These are phyloP conservation scores for Zasmidium cellare DNA, from an alignment of 2,329 filamentous ascomycete species.

Conservation along the genomic window DNA sequence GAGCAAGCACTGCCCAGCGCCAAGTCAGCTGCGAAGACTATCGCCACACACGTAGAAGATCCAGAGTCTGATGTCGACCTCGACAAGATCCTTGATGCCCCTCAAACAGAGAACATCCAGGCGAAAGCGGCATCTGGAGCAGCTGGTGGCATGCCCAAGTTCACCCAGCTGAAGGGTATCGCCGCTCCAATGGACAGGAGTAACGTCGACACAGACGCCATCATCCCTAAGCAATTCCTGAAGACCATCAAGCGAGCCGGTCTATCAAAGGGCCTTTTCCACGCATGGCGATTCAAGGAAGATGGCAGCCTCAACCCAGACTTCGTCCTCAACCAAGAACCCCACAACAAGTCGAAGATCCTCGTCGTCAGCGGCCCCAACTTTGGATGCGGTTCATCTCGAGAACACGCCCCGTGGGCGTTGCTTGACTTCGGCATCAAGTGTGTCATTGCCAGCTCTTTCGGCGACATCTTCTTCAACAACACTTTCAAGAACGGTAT, in stretches of 20 bases:
- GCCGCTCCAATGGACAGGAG: constrained; percentile 82
- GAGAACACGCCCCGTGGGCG: constrained; percentile 97
- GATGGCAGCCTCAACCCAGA: constrained; percentile 70
- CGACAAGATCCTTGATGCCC: constrained; percentile 63
- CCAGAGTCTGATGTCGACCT: constrained; percentile 62
- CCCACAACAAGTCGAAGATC: constrained; percentile 82
- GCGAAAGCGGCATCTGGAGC: constrained; percentile 48
- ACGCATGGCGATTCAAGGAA: constrained; percentile 74
- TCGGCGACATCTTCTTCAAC: constrained; percentile 96
- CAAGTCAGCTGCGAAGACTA: constrained; percentile 56
- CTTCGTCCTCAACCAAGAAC: constrained; percentile 88
- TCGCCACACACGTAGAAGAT: constrained; percentile 58
- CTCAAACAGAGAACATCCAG: constrained; percentile 62
- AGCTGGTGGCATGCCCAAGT: constrained; percentile 74
- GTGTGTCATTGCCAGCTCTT: constrained; percentile 85
- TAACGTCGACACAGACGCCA: constrained; percentile 98
- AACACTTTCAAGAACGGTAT: constrained; percentile 99
- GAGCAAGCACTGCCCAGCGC: constrained; percentile 43
- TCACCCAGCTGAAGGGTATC: constrained; percentile 79
- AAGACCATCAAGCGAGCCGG: constrained; percentile 99
- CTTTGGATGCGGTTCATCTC: constrained; percentile 89
- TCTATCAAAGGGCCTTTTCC: constrained; percentile 83
- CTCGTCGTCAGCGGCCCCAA: constrained; percentile 89
- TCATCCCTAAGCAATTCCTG: constrained; percentile 98
- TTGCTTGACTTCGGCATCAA: constrained; percentile 95